Evolutionary conservation across 257 asterid species (phyloP).

Genomic region (Penstemon eatonii): DNA sequence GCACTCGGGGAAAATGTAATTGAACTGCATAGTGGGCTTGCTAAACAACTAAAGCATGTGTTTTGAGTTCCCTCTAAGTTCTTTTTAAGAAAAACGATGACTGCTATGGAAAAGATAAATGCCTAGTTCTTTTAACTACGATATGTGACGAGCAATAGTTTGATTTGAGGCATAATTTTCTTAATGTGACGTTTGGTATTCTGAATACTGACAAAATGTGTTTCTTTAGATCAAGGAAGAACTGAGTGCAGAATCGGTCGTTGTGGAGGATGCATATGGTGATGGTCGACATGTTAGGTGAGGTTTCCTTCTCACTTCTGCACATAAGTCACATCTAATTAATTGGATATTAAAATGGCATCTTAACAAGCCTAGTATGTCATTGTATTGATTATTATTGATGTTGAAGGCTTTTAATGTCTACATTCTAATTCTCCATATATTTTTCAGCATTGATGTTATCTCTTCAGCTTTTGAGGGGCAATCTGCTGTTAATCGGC

Average conservation of each 20-base stretch:
- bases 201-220: conserved; percentile 23
- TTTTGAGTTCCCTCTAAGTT: not conserved
- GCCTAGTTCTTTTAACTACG: not conserved
- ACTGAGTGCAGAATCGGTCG: conserved; percentile 73
- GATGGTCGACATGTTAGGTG: conserved; percentile 99
- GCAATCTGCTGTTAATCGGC: conserved; percentile 83
- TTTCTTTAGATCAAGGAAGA: conserved; percentile 79
- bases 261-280: conserved; percentile 81
- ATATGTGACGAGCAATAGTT: conserved; percentile 10
- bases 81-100: not conserved
- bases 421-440: not conserved
- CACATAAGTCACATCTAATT: conserved; percentile 4
- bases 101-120: not conserved
- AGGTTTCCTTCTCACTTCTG: conserved; percentile 24
- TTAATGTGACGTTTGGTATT: conserved; percentile 16
- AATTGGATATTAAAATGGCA: not conserved
- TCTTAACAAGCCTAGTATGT: conserved; percentile 9
- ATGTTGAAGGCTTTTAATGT: not conserved
- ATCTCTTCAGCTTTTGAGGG: conserved; percentile 87
- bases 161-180: conserved; percentile 4
- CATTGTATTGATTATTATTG: not conserved
- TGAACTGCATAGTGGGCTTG: not conserved
- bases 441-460: conserved; percentile 74
- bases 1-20: not conserved
- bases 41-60: not conserved